Conservation (phyloP, 1,284 basidiomycete species). For the Papiliotrema fonsecae region DNA sequence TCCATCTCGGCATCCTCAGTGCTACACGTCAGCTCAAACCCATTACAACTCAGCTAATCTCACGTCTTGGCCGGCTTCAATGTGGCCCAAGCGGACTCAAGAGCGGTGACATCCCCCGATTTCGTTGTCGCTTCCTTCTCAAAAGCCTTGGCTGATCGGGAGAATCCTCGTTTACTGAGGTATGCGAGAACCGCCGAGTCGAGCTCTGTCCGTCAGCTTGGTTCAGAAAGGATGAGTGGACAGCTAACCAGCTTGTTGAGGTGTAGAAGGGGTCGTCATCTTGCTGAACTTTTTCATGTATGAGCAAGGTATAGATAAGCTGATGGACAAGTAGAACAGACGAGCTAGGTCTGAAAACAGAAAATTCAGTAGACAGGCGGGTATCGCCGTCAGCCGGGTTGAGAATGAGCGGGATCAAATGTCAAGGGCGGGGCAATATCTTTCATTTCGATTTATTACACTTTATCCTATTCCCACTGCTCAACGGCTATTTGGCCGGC, state of each 20-base stretch:
- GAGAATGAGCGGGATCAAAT: no score
- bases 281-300: no score
- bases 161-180: slow-evolving; percentile 40
- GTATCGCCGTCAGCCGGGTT: no score
- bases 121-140: slow-evolving; percentile 42
- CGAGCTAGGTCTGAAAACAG: no score
- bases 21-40: not conserved
- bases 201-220: slow-evolving; percentile 37
- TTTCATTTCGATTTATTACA: no score
- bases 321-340: no score
- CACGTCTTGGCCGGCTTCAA: slow-evolving; percentile 1
- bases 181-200: slow-evolving; percentile 46
- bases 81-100: slow-evolving; percentile 31
- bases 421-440: no score
- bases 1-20: slow-evolving; percentile 22
- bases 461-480: no score
- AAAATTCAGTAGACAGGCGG: no score
- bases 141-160: slow-evolving; percentile 43
- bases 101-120: slow-evolving; percentile 12
- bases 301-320: no score
- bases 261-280: no score
- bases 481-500: no score
- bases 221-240: not conserved
- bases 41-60: not conserved
- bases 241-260: slow-evolving; percentile 14